phyloP scores from a whole-genome alignment of 129 eudicot species.

The Escallonia herrerae region DNA sequence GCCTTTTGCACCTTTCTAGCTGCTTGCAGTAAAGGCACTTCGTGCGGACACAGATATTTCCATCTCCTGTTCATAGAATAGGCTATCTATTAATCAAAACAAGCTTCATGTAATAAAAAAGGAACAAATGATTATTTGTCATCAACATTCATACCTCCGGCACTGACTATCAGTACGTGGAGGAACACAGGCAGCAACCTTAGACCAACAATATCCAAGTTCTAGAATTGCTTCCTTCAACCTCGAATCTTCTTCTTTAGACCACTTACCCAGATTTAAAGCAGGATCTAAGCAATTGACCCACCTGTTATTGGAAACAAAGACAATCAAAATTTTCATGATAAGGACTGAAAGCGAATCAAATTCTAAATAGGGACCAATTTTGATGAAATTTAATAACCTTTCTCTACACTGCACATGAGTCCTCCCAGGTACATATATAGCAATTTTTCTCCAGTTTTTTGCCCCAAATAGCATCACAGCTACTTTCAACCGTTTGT shows the following conservation, averaged over 20 bases:
- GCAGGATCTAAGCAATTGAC: constrained; percentile 78
- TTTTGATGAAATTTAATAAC: constrained; percentile 13
- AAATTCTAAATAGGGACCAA: no score
- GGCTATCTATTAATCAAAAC: neutral
- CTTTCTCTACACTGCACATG: constrained; percentile 91
- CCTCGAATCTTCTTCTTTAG: constrained; percentile 71
- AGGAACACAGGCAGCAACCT: constrained; percentile 66
- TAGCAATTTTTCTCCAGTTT: constrained; percentile 68
- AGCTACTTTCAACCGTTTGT: constrained; percentile 72
- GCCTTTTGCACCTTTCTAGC: constrained; percentile 49
- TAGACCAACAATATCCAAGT: constrained; percentile 66
- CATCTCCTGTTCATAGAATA: constrained; percentile 56
- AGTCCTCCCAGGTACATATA: constrained; percentile 77
- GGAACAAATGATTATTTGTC: neutral
- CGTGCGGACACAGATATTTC: constrained; percentile 56
- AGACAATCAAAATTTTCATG: neutral
- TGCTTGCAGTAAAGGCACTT: constrained; percentile 46
- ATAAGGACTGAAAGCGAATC: no score
- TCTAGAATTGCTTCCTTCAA: constrained; percentile 48
- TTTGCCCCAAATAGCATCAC: constrained; percentile 67
- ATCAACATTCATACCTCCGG: constrained; percentile 37
- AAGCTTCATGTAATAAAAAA: neutral
- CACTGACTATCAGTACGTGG: constrained; percentile 90
- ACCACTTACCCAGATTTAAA: constrained; percentile 58
- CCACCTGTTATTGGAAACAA: constrained; percentile 57